phyloP scores from a whole-genome alignment of 1,284 basidiomycete species.

The Ganoderma boninense region DNA sequence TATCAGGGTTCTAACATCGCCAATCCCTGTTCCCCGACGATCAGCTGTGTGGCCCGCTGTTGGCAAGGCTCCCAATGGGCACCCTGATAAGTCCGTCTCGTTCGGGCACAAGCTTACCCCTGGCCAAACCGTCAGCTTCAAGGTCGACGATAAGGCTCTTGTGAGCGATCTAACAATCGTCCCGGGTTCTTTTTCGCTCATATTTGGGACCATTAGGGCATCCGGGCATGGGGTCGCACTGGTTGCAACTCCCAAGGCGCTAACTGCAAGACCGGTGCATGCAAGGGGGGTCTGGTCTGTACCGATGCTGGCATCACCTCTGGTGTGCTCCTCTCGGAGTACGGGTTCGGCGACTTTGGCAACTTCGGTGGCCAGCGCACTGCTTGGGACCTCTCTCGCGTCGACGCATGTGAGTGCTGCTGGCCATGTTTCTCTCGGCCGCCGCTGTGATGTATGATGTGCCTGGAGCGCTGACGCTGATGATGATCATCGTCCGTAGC shows the following conservation, averaged over 20 bases:
- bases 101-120: slow-evolving; percentile 4
- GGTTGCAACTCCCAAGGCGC: slow-evolving; percentile 2
- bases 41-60: slow-evolving; percentile 9
- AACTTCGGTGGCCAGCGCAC: slow-evolving; percentile 3
- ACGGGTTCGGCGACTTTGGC: slow-evolving; percentile 4
- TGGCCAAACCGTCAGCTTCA: slow-evolving; percentile 5
- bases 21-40: not conserved
- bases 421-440: not conserved
- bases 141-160: not conserved
- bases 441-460: not conserved
- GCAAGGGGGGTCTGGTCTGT: slow-evolving; percentile 8
- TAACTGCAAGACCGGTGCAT: slow-evolving; percentile 5
- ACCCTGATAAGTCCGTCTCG: not conserved
- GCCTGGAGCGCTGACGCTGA: not conserved
- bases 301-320: slow-evolving; percentile 9
- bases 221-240: slow-evolving; percentile 8
- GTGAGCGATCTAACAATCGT: not conserved
- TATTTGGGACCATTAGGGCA: not conserved
- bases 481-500: not conserved
- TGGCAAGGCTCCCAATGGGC: slow-evolving; percentile 7
- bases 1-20: not conserved
- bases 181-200: not conserved
- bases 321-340: slow-evolving; percentile 5
- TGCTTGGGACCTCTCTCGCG: slow-evolving; percentile 4
- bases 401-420: slow-evolving; percentile 2